Evolutionary conservation across 176 grass and related monocot species (phyloP).

Genomic region (Zea luxurians): DNA sequence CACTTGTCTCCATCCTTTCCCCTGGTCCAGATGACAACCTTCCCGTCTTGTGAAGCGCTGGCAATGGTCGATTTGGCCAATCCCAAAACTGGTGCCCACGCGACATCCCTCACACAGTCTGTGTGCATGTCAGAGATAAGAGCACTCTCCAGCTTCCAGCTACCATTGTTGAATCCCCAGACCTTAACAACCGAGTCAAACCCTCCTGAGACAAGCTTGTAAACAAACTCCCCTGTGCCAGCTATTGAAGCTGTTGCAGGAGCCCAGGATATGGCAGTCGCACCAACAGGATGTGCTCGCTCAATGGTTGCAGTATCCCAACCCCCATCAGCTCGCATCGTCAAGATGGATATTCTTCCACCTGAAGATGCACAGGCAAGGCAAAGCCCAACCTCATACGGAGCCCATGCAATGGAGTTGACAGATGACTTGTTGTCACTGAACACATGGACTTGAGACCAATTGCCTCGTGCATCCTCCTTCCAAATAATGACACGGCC

Average conservation of each 20-base stretch:
- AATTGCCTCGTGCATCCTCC: slow-evolving; percentile 58
- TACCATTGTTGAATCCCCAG: slow-evolving; percentile 60
- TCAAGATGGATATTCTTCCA: slow-evolving; percentile 68
- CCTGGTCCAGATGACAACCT: slow-evolving; percentile 72
- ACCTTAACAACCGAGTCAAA: slow-evolving; percentile 66
- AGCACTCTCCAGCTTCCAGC: slow-evolving; percentile 57
- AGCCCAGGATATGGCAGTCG: slow-evolving; percentile 68
- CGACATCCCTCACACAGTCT: slow-evolving; percentile 71
- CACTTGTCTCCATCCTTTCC: slow-evolving; percentile 62
- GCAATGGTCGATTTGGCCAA: slow-evolving; percentile 63
- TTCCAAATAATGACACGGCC: slow-evolving; percentile 82
- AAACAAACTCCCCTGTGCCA: slow-evolving; percentile 52
- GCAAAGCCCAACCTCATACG: slow-evolving; percentile 67
- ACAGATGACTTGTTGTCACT: slow-evolving; percentile 72
- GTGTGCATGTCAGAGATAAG: slow-evolving; percentile 56
- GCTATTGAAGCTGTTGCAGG: slow-evolving; percentile 59
- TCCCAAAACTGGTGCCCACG: slow-evolving; percentile 69
- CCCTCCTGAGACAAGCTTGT: slow-evolving; percentile 74
- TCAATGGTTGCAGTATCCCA: slow-evolving; percentile 66
- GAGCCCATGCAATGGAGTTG: slow-evolving; percentile 78
- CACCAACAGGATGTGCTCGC: slow-evolving; percentile 68
- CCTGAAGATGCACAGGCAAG: slow-evolving; percentile 72
- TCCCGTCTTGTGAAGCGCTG: slow-evolving; percentile 65
- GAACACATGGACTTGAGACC: slow-evolving; percentile 68
- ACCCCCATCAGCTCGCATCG: slow-evolving; percentile 48